phyloP scores from a whole-genome alignment of 1,284 basidiomycete species.

The Porodaedalea pini region DNA sequence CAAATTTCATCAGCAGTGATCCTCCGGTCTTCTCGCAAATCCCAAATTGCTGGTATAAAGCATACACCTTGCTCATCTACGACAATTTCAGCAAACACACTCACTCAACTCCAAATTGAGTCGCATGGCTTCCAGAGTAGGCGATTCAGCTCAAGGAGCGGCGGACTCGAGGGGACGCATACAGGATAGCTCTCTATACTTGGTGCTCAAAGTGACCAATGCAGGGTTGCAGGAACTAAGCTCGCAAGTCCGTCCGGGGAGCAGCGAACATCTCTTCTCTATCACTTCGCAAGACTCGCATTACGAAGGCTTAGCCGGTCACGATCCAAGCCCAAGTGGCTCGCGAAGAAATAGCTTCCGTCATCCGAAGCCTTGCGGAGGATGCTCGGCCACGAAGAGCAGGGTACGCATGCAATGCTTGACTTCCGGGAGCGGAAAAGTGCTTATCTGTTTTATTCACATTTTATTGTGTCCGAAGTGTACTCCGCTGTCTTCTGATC shows the following conservation, averaged over 20 bases:
- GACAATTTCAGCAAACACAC: background rate
- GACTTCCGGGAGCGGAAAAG: background rate
- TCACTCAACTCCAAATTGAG: background rate
- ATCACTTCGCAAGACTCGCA: background rate
- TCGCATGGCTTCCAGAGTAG: background rate
- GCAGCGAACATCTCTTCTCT: background rate
- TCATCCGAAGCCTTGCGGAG: conserved; percentile 11
- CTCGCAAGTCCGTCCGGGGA: background rate
- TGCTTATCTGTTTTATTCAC: background rate
- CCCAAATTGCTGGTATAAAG: background rate
- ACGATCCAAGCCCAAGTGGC: background rate
- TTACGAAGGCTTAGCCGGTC: background rate
- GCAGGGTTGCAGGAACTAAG: background rate
- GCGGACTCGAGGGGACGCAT: no score
- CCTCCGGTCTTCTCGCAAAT: background rate
- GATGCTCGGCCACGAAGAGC: conserved; percentile 10
- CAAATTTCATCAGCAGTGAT: background rate
- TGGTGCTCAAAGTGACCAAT: background rate
- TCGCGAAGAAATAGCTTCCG: background rate
- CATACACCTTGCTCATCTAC: background rate
- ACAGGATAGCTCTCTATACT: background rate
- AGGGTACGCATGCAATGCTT: background rate
- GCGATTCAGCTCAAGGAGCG: background rate
- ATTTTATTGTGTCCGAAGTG: conserved; percentile 1
- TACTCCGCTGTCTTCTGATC: background rate